A percentile compares a stretch with the other conserved stretches of the same genome.
Conservation (phyloP, 2,329 filamentous ascomycete genomes). For the Ophiostoma fasciatum region DNA sequence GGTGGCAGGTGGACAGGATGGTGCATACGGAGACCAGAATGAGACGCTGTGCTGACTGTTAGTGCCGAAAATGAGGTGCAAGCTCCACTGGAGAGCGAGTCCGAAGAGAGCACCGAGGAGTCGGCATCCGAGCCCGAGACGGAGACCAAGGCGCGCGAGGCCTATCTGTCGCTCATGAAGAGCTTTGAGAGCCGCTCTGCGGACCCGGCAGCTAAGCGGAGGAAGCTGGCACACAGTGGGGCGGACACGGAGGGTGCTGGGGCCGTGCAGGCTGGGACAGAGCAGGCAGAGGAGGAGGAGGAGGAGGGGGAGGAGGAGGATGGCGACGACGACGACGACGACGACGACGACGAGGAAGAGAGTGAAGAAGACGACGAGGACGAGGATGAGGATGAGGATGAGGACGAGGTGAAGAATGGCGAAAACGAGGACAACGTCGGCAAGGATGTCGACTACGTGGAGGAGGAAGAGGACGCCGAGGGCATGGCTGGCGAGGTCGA, state of each 20-base stretch:
- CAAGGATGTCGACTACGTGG: conserved; percentile 26
- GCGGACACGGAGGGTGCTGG: background rate
- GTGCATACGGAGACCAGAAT: too few species aligned
- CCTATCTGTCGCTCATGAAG: conserved; percentile 44
- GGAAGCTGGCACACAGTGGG: conserved; percentile 34
- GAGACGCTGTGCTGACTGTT: too few species aligned
- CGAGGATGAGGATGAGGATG: background rate
- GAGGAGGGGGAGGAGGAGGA: conserved; percentile 7
- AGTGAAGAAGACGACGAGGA: background rate
- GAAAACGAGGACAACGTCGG: conserved; percentile 16
- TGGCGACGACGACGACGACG: conserved; percentile 8
- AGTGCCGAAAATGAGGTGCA: conserved; percentile 5
- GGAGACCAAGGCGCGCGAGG: conserved; percentile 13
- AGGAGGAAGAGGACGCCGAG: conserved; percentile 33
- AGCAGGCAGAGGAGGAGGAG: background rate
- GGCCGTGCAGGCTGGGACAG: conserved; percentile 4
- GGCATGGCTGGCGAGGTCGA: conserved; percentile 14
- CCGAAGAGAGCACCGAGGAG: conserved; percentile 23
- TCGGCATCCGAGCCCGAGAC: conserved; percentile 30
- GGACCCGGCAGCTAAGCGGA: conserved; percentile 35
- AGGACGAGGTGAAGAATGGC: conserved; percentile 10
- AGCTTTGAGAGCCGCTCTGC: conserved; percentile 33
- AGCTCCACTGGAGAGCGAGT: conserved; percentile 11
- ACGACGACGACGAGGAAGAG: conserved; percentile 16
- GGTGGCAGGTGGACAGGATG: too few species aligned